phyloP scores from a whole-genome alignment of 225 moss, liverwort and hornwort genomes.

The Pseudoscleropodium purum region DNA sequence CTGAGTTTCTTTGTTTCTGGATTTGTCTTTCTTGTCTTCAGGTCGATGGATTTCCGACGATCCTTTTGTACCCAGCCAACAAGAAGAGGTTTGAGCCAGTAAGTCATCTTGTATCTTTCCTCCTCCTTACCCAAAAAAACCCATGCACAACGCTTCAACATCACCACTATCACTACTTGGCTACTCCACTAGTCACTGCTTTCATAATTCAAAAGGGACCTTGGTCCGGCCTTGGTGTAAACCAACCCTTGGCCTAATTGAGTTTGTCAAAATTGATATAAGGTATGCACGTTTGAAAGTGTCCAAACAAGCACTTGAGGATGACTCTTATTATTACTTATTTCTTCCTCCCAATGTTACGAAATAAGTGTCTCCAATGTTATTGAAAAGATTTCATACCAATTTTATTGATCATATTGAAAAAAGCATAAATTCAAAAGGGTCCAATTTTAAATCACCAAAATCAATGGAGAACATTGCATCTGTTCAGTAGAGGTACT shows the following conservation, averaged over 20 bases:
- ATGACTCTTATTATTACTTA: not conserved
- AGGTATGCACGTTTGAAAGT: not conserved
- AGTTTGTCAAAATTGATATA: not conserved
- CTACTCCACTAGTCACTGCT: not conserved
- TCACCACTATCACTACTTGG: not conserved
- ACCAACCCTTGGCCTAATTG: not conserved
- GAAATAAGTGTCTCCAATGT: not conserved
- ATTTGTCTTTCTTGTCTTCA: slow-evolving; percentile 5
- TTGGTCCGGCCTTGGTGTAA: not conserved
- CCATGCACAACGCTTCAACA: not conserved
- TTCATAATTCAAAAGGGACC: not conserved
- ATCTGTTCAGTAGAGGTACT: not conserved
- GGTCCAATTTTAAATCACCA: not conserved
- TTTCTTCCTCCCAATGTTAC: not conserved
- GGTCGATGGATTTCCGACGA: slow-evolving; percentile 64
- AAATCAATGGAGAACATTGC: not conserved
- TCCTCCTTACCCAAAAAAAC: not conserved
- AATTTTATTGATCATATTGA: not conserved
- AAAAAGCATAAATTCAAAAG: not conserved
- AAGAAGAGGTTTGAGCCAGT: slow-evolving; percentile 77
- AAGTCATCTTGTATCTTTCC: not conserved
- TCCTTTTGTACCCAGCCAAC: slow-evolving; percentile 70
- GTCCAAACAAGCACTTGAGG: not conserved
- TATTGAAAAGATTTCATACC: not conserved
- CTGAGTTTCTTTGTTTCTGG: not conserved